phyloP scores from a whole-genome alignment of 2,329 filamentous ascomycete genomes.

The Claviceps capensis region DNA sequence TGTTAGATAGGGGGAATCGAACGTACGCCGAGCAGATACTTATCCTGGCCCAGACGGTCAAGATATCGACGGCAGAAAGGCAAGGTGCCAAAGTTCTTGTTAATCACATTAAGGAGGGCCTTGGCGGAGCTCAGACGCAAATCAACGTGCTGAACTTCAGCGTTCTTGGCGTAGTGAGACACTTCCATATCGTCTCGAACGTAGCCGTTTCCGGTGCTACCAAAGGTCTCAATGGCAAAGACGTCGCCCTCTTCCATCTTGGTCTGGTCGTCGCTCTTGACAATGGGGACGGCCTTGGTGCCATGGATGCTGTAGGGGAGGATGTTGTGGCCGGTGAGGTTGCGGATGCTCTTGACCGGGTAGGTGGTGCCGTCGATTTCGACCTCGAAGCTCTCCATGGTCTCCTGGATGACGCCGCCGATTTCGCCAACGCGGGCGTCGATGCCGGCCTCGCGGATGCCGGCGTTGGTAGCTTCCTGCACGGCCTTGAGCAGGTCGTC shows the following conservation, averaged over 20 bases:
- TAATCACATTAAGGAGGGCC: slow-evolving; percentile 74
- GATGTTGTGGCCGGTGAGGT: slow-evolving; percentile 84
- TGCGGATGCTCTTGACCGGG: slow-evolving; percentile 73
- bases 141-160: slow-evolving; percentile 61
- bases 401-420: slow-evolving; percentile 71
- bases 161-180: slow-evolving; percentile 72
- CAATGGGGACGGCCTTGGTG: slow-evolving; percentile 84
- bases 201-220: slow-evolving; percentile 80
- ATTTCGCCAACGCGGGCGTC: slow-evolving; percentile 82
- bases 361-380: slow-evolving; percentile 67
- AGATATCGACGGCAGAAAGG: slow-evolving; percentile 86
- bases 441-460: slow-evolving; percentile 73
- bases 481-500: slow-evolving; percentile 63
- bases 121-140: slow-evolving; percentile 72
- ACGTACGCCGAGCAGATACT: slow-evolving; percentile 76
- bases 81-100: slow-evolving; percentile 90
- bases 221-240: slow-evolving; percentile 93
- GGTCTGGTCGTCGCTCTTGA: slow-evolving; percentile 74
- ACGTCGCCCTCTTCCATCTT: slow-evolving; percentile 98
- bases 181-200: slow-evolving; percentile 80
- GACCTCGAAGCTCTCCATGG: slow-evolving; percentile 87
- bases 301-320: slow-evolving; percentile 83
- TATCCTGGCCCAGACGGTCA: slow-evolving; percentile 85
- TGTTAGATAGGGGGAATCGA: not conserved
- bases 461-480: slow-evolving; percentile 69